Percentiles rank a stretch among this genome's conserved stretches.
Conservation (phyloP, 768 basidiomycete species). For the Neoboletus subvelutipes region DNA sequence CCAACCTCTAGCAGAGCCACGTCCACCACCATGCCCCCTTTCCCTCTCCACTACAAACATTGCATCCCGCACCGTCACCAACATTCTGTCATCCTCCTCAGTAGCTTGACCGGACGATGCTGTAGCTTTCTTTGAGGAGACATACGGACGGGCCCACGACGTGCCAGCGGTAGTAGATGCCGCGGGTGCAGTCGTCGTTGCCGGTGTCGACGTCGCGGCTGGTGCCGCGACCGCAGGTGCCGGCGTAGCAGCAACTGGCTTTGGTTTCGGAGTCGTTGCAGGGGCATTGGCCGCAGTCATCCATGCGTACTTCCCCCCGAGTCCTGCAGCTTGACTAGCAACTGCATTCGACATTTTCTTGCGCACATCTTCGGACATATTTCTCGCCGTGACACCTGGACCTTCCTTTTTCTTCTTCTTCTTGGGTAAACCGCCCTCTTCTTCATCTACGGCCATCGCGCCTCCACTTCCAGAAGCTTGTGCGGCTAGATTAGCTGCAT, state of each 20-base stretch:
- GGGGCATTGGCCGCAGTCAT: slow-evolving; percentile 68
- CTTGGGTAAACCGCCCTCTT: slow-evolving; percentile 63
- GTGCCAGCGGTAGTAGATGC: slow-evolving; percentile 28
- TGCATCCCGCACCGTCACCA: slow-evolving; percentile 74
- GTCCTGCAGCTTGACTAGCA: slow-evolving; percentile 84
- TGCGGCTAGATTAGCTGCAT: slow-evolving; percentile 60
- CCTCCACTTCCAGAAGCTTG: slow-evolving; percentile 43
- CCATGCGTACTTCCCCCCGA: slow-evolving; percentile 84
- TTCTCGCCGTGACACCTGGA: slow-evolving; percentile 79
- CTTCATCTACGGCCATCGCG: slow-evolving; percentile 40
- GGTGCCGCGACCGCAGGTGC: slow-evolving; percentile 29
- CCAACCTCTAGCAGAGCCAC: slow-evolving; percentile 74
- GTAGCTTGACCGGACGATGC: slow-evolving; percentile 33
- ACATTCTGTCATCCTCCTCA: slow-evolving; percentile 58
- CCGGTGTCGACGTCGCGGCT: slow-evolving; percentile 27
- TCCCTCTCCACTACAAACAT: slow-evolving; percentile 86
- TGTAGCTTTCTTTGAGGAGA: slow-evolving; percentile 49
- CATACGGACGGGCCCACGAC: slow-evolving; percentile 64
- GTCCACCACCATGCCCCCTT: slow-evolving; percentile 78
- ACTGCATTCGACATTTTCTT: slow-evolving; percentile 93
- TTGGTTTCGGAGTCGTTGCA: slow-evolving; percentile 40
- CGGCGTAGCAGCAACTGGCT: slow-evolving; percentile 33
- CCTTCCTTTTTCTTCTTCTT: slow-evolving; percentile 82
- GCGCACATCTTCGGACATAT: slow-evolving; percentile 88
- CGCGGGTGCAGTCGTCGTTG: slow-evolving; percentile 34